Evolutionary conservation across 1,139 yeast genomes (phyloP).

Genomic region (Arxiozyma heterogenica): DNA sequence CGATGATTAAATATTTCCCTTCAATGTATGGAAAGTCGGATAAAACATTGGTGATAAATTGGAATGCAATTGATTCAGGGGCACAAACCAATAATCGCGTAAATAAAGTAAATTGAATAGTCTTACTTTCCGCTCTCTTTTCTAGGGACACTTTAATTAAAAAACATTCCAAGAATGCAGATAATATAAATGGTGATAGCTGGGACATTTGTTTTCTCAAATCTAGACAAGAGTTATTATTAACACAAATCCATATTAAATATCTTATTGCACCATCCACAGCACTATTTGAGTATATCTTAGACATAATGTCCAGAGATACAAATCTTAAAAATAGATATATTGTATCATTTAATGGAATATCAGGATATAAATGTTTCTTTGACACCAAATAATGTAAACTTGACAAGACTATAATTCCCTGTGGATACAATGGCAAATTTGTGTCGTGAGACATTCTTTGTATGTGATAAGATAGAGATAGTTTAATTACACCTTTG

Average conservation of each 20-base stretch:
- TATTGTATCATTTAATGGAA: slow-evolving; percentile 25
- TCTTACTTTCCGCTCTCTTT: slow-evolving; percentile 22
- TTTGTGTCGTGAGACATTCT: slow-evolving; percentile 23
- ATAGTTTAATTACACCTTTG: slow-evolving; percentile 33
- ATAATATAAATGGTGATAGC: slow-evolving; percentile 30
- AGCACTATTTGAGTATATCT: slow-evolving; percentile 24
- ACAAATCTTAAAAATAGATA: slow-evolving; percentile 30
- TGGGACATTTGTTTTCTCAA: slow-evolving; percentile 20
- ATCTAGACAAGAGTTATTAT: slow-evolving; percentile 26
- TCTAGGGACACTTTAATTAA: slow-evolving; percentile 33
- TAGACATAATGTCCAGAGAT: slow-evolving; percentile 31
- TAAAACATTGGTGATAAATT: slow-evolving; percentile 56
- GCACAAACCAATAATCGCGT: slow-evolving; percentile 48
- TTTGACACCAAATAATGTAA: slow-evolving; percentile 24
- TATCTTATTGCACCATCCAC: slow-evolving; percentile 36
- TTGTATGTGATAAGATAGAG: slow-evolving; percentile 32
- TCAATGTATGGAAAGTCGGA: slow-evolving; percentile 56
- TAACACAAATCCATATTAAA: slow-evolving; percentile 38
- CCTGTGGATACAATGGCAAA: slow-evolving; percentile 28
- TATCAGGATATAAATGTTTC: slow-evolving; percentile 11
- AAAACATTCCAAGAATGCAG: slow-evolving; percentile 39
- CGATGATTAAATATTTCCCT: slow-evolving; percentile 51
- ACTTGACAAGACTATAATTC: slow-evolving; percentile 31
- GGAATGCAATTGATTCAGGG: slow-evolving; percentile 49
- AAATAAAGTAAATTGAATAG: slow-evolving; percentile 40